These are phyloP conservation scores for Xanthoceras sorbifolium DNA, from an alignment of 345 rosid genomes.

Conservation along the genomic window DNA sequence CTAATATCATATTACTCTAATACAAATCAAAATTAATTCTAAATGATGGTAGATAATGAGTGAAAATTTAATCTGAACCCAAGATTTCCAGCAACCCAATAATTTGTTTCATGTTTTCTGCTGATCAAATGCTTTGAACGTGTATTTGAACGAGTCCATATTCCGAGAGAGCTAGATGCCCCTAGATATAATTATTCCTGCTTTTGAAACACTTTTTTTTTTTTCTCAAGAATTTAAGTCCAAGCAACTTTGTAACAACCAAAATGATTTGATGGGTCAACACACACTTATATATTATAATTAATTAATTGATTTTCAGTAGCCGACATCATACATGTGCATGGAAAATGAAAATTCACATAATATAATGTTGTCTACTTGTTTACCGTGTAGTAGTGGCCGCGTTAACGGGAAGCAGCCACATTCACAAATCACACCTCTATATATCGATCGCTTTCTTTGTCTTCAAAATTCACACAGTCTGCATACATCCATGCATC, in stretches of 20 bases:
- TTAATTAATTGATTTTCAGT: no score
- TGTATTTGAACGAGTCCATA: not conserved
- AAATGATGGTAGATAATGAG: not conserved
- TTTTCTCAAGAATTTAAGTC: not conserved
- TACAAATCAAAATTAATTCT: no score
- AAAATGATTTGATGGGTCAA: constrained; percentile 3
- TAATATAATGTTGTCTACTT: no score
- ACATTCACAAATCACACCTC: not conserved
- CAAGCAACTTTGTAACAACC: not conserved
- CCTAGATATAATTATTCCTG: no score
- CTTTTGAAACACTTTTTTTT: not conserved
- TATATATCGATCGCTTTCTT: not conserved
- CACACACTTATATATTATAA: no score
- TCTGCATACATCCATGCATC: not conserved
- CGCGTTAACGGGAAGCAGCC: not conserved
- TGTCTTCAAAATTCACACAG: not conserved
- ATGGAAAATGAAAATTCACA: not conserved
- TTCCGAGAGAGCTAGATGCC: not conserved
- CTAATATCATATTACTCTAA: no score
- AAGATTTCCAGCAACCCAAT: not conserved
- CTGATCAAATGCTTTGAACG: not conserved
- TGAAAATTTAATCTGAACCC: constrained; percentile 1
- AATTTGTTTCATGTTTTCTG: not conserved
- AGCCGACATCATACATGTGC: not conserved
- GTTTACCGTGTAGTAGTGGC: not conserved